Conservation (phyloP, 208 protist species). For the Entamoeba nuttalli region DNA sequence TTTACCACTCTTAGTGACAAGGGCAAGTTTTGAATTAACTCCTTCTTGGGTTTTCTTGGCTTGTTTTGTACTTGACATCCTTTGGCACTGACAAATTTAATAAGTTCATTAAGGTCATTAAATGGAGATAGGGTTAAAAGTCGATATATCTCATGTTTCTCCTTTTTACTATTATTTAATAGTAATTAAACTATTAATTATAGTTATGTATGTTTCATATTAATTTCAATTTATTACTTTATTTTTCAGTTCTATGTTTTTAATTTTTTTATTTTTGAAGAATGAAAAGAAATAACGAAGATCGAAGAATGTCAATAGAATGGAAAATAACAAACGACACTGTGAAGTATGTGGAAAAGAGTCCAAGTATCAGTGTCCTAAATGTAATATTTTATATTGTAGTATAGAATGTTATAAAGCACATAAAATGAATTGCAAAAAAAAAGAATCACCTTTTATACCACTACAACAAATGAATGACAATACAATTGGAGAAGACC, state of each 20-base stretch:
- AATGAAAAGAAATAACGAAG: no score
- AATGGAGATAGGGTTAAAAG: no score
- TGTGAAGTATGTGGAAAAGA: neutral
- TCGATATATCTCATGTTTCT: no score
- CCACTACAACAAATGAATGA: neutral
- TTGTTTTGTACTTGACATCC: neutral
- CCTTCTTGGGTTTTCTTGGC: conserved; percentile 12
- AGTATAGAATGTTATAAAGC: neutral
- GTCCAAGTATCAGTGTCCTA: neutral
- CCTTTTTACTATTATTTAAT: no score
- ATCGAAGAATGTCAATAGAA: no score
- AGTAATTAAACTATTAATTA: no score
- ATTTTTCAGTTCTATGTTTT: no score
- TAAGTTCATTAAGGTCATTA: no score
- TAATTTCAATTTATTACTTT: no score
- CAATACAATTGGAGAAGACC: neutral
- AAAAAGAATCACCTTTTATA: neutral
- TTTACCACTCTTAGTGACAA: conserved; percentile 26
- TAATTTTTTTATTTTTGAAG: no score
- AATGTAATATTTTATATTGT: neutral
- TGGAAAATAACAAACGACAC: neutral
- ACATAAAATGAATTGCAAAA: neutral
- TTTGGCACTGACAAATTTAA: neutral
- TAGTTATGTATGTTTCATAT: no score
- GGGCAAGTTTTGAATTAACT: conserved; percentile 16